Conservation (phyloP, 2,329 filamentous ascomycete genomes). For the Nigrospora osmanthi region DNA sequence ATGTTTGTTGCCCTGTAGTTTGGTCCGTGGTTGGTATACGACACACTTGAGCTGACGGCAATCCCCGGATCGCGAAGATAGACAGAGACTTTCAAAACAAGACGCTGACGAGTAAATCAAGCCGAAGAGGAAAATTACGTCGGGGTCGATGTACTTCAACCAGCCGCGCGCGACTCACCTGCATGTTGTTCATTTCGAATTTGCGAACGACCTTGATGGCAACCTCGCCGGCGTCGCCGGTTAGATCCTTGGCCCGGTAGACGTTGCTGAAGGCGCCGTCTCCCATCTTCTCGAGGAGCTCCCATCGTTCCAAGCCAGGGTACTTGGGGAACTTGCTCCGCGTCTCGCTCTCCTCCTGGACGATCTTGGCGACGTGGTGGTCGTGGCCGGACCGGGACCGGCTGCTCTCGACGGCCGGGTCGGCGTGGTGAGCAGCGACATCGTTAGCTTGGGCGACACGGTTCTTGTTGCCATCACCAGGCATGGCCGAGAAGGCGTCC, state of each 20-base stretch:
- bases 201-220: conserved; percentile 99
- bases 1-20: conserved; percentile 74
- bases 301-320: conserved; percentile 78
- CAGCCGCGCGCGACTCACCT: conserved; percentile 61
- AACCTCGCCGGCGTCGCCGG: conserved; percentile 67
- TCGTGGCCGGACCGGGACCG: conserved; percentile 43
- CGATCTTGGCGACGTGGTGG: conserved; percentile 71
- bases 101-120: conserved; percentile 12
- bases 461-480: conserved; percentile 50
- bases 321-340: conserved; percentile 81
- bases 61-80: conserved; percentile 4
- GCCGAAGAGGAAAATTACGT: conserved; percentile 9
- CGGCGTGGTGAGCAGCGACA: conserved; percentile 54
- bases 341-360: conserved; percentile 85
- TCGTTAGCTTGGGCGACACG: conserved; percentile 61
- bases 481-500: conserved; percentile 55
- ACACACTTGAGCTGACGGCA: conserved; percentile 10
- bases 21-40: conserved; percentile 47
- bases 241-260: conserved; percentile 74
- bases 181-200: conserved; percentile 97
- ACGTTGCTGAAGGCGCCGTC: conserved; percentile 99
- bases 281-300: conserved; percentile 92
- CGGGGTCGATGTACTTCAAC: conserved; percentile 18
- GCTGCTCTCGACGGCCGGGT: conserved; percentile 40
- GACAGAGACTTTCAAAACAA: conserved; percentile 10